Evolutionary conservation across 2,329 filamentous ascomycete species (phyloP).

Genomic region (Immersiporthe knoxdaviesiana): DNA sequence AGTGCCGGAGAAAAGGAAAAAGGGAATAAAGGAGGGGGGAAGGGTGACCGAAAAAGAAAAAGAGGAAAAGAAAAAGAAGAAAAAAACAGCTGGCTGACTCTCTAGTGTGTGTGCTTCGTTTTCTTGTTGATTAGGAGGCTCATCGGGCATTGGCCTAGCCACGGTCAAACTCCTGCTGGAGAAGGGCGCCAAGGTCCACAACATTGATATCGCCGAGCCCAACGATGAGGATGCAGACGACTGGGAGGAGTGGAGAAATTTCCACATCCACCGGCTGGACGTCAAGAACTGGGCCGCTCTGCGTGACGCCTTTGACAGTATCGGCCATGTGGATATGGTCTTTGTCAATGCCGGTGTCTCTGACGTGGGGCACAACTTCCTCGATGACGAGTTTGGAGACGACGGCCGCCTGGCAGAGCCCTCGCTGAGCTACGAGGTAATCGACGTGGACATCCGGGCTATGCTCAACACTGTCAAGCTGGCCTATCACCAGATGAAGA

Average conservation of each 20-base stretch:
- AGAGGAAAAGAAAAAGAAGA: too few relatives aligned
- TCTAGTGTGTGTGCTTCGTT: not conserved
- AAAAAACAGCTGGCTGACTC: too few relatives aligned
- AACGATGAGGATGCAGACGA: conserved; percentile 9
- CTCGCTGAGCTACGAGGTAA: not conserved
- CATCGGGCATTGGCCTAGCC: conserved; percentile 8
- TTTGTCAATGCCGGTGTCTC: conserved; percentile 15
- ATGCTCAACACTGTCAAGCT: conserved; percentile 17
- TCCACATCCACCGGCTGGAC: conserved; percentile 1
- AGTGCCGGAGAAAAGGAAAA: too few relatives aligned
- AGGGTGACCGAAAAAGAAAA: too few relatives aligned
- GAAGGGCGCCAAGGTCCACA: conserved; percentile 9
- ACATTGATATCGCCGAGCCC: conserved; percentile 7
- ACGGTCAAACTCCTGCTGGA: conserved; percentile 11
- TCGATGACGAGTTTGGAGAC: not conserved
- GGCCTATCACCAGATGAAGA: conserved; percentile 12
- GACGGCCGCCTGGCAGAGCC: conserved; percentile 3
- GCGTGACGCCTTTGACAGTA: conserved; percentile 6
- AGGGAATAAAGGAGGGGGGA: too few relatives aligned
- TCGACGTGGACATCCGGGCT: conserved; percentile 6
- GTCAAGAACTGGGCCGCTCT: conserved; percentile 10
- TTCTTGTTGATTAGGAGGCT: not conserved
- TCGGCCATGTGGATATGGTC: conserved; percentile 4
- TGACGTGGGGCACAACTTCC: conserved; percentile 12
- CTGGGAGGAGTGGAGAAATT: conserved; percentile 15